phyloP scores from a whole-genome alignment of 768 basidiomycete genomes.

The Panaeolus papilionaceus region DNA sequence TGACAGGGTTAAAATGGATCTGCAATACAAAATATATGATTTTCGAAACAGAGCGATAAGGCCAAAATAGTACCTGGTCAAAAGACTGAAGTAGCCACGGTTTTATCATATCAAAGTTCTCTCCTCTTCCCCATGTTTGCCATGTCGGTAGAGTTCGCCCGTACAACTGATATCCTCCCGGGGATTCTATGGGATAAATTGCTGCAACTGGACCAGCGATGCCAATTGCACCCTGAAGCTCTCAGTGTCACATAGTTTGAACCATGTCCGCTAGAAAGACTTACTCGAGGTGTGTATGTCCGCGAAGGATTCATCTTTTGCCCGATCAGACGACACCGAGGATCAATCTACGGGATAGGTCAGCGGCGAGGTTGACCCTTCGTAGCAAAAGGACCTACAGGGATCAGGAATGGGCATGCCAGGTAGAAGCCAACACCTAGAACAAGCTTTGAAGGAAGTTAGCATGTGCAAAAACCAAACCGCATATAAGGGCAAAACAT shows the following conservation, averaged over 20 bases:
- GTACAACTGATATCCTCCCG: conserved; percentile 70
- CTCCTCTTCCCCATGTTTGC: conserved; percentile 66
- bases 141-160: conserved; percentile 70
- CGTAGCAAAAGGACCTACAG: conserved; percentile 41
- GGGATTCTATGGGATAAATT: conserved; percentile 68
- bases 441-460: conserved; percentile 48
- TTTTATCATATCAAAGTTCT: conserved; percentile 47
- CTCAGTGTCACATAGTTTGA: background rate
- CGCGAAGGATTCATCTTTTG: conserved; percentile 82
- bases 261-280: conserved; percentile 14
- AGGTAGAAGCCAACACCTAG: conserved; percentile 71
- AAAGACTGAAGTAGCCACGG: conserved; percentile 71
- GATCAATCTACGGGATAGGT: conserved; percentile 51
- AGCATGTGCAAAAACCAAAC: background rate
- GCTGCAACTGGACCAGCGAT: conserved; percentile 71
- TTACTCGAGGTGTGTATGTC: conserved; percentile 65
- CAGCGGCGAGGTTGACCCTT: background rate
- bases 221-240: conserved; percentile 65
- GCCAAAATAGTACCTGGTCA: conserved; percentile 53
- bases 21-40: conserved; percentile 24
- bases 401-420: conserved; percentile 66
- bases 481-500: conserved; percentile 3
- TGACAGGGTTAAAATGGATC: conserved; percentile 58
- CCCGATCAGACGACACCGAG: conserved; percentile 60
- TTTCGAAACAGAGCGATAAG: background rate